Evolutionary conservation across 129 eudicot species (phyloP), one percentile per base, ranked within the genome.

Genomic region (Centella asiatica): DNA sequence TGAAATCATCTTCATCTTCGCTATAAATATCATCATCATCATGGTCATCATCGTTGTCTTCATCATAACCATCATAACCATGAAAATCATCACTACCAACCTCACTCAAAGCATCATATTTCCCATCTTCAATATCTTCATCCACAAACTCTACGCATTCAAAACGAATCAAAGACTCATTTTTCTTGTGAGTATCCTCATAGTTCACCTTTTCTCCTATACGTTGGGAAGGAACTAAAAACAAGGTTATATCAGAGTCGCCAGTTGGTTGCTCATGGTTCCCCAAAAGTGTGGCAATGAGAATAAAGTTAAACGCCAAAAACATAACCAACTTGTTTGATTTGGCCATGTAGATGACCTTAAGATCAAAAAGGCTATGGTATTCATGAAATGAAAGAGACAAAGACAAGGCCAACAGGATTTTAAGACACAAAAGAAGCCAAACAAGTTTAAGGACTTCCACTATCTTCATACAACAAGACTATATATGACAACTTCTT

Each of bases 41-140:
- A 42, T 42, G 0, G 22, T 15, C 29, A n/a, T 17, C 17, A 12
- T 34, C 63, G 24, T 57, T 34, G 1, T 34, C 63, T 34, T 34
- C 46, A 9, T 57, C 47, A 12, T 57, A 20, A 34, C 44, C 63
- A 57, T 57, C 63, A 20, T 58, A 58, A 2, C 63, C 63, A 58
- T 58, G 63, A 58, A 58, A 58, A 58, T 34, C 45, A 34, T 58
- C 63, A 34, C 63, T 34, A 34, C 34, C 63, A 3, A 58, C 46
- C 5, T 58, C 63, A 57, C 63, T 20, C 6, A 20, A 28, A 34
- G 45, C 29, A 20, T 58, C 63, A 34, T 4, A 22, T 0, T 20
- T 33, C 34, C 12, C 14, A 34, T 20, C 45, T 20, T 58, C 46
- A 12, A 1, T 29, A 4, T 1, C 3, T 4, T 20, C 32, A 31